A percentile compares a stretch with the other conserved stretches of the same genome.
Conservation (phyloP, 306 rosid genomes). For the Pachyrhizus erosus region DNA sequence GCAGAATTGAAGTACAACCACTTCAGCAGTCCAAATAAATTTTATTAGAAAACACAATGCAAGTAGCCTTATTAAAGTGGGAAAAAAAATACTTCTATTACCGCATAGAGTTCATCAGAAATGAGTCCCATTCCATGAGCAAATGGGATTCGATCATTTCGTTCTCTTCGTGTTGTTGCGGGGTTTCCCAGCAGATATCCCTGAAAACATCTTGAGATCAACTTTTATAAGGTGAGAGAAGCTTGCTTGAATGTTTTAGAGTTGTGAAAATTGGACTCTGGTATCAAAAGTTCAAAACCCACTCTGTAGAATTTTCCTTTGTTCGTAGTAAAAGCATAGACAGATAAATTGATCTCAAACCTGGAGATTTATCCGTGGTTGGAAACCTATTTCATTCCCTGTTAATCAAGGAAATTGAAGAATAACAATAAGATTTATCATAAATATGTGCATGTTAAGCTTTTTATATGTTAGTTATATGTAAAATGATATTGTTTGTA, state of each 20-base stretch:
- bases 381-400: slow-evolving; percentile 59
- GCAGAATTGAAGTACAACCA: neutral
- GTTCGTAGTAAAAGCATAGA: neutral
- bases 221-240: neutral
- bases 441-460: neutral
- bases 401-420: slow-evolving; percentile 23
- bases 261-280: neutral
- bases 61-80: neutral
- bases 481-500: neutral
- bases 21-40: neutral
- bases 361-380: slow-evolving; percentile 63
- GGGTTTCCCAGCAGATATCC: slow-evolving; percentile 77
- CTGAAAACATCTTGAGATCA: slow-evolving; percentile 38
- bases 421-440: neutral
- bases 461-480: neutral
- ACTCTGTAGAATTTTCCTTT: neutral
- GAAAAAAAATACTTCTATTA: neutral
- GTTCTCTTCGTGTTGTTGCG: neutral
- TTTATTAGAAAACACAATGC: neutral
- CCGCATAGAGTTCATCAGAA: slow-evolving; percentile 69
- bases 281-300: neutral
- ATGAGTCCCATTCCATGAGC: slow-evolving; percentile 74
- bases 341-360: slow-evolving; percentile 35
- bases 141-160: slow-evolving; percentile 37
- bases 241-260: neutral